phyloP scores from a whole-genome alignment of 2,329 filamentous ascomycete genomes.

The Bipolaris bicolor region DNA sequence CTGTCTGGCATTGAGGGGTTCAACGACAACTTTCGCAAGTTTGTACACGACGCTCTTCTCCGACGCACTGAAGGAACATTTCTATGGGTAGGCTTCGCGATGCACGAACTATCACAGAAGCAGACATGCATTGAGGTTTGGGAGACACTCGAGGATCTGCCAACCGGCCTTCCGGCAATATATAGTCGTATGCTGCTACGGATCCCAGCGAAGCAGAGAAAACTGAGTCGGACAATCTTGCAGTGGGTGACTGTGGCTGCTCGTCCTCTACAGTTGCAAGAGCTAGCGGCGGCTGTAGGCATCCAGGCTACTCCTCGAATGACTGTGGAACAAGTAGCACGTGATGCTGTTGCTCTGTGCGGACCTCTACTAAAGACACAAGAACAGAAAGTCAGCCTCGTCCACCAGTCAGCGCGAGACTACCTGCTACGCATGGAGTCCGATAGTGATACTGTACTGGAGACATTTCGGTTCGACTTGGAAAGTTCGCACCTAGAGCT shows the following conservation, averaged over 20 bases:
- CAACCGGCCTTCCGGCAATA: constrained; percentile 30
- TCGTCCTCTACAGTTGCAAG: constrained; percentile 33
- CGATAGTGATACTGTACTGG: constrained; percentile 7
- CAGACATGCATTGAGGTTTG: constrained; percentile 13
- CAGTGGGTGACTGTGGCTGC: not conserved
- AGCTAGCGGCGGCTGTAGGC: constrained; percentile 24
- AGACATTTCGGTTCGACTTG: constrained; percentile 10
- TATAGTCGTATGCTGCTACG: constrained; percentile 28
- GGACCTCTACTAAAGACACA: constrained; percentile 30
- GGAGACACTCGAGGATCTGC: constrained; percentile 23
- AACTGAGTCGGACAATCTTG: constrained; percentile 22
- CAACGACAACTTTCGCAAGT: constrained; percentile 7
- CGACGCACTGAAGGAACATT: constrained; percentile 34
- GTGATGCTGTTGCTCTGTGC: constrained; percentile 12
- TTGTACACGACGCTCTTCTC: constrained; percentile 23
- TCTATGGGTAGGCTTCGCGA: constrained; percentile 38
- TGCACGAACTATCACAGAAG: constrained; percentile 22
- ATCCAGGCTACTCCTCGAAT: not conserved
- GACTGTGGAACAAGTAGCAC: not conserved
- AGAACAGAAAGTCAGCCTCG: constrained; percentile 27
- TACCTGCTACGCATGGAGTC: constrained; percentile 27
- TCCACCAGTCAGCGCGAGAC: constrained; percentile 42
- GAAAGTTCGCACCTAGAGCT: constrained; percentile 13
- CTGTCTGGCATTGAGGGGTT: constrained; percentile 23
- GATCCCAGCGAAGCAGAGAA: constrained; percentile 21